Conservation (phyloP, 768 basidiomycete species). For the Scleroderma bovista region DNA sequence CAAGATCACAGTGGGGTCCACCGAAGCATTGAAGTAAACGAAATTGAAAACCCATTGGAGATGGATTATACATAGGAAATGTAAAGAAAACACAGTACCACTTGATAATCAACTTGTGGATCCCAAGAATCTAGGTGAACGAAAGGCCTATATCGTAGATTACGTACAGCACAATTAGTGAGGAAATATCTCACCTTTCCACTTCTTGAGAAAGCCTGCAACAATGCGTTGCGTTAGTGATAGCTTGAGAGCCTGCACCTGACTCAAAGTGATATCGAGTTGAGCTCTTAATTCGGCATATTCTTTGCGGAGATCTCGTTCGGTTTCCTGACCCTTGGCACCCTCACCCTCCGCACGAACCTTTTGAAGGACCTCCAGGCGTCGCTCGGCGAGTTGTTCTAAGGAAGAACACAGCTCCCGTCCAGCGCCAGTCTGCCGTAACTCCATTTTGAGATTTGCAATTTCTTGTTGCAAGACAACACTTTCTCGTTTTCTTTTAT, state of each 20-base stretch:
- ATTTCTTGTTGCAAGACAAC: background rate
- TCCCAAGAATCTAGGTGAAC: too few relatives aligned
- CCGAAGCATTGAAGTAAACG: too few relatives aligned
- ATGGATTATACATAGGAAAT: too few relatives aligned
- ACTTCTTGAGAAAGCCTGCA: too few relatives aligned
- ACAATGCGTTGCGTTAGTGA: background rate
- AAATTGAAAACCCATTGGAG: too few relatives aligned
- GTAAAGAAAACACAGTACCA: too few relatives aligned
- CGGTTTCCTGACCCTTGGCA: constrained; percentile 6
- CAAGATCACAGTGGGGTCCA: too few relatives aligned
- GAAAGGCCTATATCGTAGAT: too few relatives aligned
- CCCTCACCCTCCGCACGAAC: constrained; percentile 7
- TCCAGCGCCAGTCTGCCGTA: background rate
- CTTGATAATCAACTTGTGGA: too few relatives aligned
- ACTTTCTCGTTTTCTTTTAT: background rate
- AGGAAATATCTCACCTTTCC: too few relatives aligned
- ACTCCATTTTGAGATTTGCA: background rate
- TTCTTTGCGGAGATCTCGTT: constrained; percentile 4
- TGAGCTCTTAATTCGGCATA: background rate
- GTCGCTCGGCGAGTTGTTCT: background rate
- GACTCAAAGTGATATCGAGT: background rate
- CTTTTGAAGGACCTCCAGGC: constrained; percentile 5
- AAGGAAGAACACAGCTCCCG: background rate
- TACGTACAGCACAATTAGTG: too few relatives aligned
- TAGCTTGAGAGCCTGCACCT: constrained; percentile 5